phyloP scores from a whole-genome alignment of 495 filamentous ascomycete genomes.

The Aspergillus conjunctus region DNA sequence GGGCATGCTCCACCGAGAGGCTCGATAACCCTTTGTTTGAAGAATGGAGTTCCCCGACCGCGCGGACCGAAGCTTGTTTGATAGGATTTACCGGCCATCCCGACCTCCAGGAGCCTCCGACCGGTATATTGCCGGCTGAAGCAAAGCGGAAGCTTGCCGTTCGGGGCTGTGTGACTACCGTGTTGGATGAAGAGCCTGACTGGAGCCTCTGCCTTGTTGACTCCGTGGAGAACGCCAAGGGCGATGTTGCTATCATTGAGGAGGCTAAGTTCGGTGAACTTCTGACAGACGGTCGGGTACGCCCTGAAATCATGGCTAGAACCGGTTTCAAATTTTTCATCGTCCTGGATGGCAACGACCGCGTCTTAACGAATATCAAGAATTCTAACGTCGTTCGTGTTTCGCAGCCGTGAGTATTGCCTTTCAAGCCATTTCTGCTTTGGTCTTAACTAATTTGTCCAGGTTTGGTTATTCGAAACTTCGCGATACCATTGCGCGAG shows the following conservation, averaged over 20 bases:
- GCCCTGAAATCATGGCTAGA: background rate
- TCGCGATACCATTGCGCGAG: slow-evolving; percentile 4
- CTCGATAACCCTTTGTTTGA: background rate
- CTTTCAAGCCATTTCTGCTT: background rate
- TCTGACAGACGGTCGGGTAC: background rate
- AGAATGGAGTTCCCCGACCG: background rate
- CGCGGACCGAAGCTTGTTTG: slow-evolving; percentile 16
- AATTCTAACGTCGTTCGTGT: slow-evolving; percentile 18
- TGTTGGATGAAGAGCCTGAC: slow-evolving; percentile 9
- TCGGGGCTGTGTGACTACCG: slow-evolving; percentile 21
- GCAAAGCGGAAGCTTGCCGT: slow-evolving; percentile 28
- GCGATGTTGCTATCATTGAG: slow-evolving; percentile 26
- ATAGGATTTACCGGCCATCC: slow-evolving; percentile 27
- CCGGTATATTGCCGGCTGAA: slow-evolving; percentile 25
- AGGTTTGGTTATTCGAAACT: slow-evolving; percentile 26
- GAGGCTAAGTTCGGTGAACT: slow-evolving; percentile 13
- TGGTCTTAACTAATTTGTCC: slow-evolving; percentile 2
- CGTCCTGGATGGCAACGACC: slow-evolving; percentile 17
- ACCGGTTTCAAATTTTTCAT: slow-evolving; percentile 22
- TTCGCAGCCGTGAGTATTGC: slow-evolving; percentile 22
- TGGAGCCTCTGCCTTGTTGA: slow-evolving; percentile 20
- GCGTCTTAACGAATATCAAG: background rate
- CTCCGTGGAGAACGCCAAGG: slow-evolving; percentile 7
- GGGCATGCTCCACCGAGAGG: background rate
- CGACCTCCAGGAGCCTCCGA: slow-evolving; percentile 26